Percentiles rank a stretch among this genome's conserved stretches.
Evolutionary conservation across 2,329 filamentous ascomycete genomes (phyloP).

Genomic region (Penicillium sp.): DNA sequence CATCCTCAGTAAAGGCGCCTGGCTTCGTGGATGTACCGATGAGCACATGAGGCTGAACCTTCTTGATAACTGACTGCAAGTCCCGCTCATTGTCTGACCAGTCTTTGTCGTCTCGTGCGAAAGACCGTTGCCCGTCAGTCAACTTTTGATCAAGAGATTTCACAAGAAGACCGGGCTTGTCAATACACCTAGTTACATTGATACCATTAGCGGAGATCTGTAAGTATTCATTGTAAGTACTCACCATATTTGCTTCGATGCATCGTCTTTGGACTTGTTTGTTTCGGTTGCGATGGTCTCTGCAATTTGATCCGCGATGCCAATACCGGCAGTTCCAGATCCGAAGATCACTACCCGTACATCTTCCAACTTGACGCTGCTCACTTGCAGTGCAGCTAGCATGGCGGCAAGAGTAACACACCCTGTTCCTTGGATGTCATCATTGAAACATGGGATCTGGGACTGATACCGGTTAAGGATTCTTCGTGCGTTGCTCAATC

Average conservation of each 20-base stretch:
- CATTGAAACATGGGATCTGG: conserved; percentile 81
- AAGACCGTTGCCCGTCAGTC: conserved; percentile 67
- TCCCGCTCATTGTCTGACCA: conserved; percentile 61
- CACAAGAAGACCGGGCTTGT: conserved; percentile 76
- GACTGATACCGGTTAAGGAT: conserved; percentile 75
- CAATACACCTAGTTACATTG: conserved; percentile 64
- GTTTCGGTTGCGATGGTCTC: conserved; percentile 75
- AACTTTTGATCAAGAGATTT: conserved; percentile 61
- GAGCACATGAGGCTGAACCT: conserved; percentile 76
- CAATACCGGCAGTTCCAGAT: conserved; percentile 77
- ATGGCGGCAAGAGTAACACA: conserved; percentile 84
- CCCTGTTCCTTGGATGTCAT: conserved; percentile 86
- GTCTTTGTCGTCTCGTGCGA: conserved; percentile 63
- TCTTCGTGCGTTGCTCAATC: conserved; percentile 71
- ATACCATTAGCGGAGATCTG: neutral
- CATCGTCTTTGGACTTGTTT: conserved; percentile 69
- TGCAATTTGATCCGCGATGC: conserved; percentile 81
- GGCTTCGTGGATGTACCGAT: conserved; percentile 82
- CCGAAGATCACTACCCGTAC: conserved; percentile 76
- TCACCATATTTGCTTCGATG: conserved; percentile 75
- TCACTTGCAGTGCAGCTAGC: conserved; percentile 72
- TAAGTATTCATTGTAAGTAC: neutral
- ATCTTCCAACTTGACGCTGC: conserved; percentile 65
- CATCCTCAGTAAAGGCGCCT: conserved; percentile 71
- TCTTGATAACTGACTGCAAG: conserved; percentile 67